Percentiles rank a stretch among this genome's conserved stretches.
These are phyloP conservation scores for Trametes meyenii DNA, from an alignment of 768 basidiomycete genomes.

Conservation along the genomic window DNA sequence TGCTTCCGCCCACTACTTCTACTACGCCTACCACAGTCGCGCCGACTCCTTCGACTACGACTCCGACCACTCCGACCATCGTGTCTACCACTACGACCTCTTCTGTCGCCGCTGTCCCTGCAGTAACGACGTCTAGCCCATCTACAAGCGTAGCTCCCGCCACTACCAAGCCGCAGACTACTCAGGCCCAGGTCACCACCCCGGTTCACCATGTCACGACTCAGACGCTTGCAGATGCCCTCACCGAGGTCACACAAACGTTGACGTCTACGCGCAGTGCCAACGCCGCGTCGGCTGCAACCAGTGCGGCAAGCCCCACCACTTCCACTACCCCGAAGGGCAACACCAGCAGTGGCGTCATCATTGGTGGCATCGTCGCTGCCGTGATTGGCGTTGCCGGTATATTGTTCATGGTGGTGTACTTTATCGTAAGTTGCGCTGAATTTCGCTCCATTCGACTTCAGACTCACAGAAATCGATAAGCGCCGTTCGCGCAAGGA, in stretches of 20 bases:
- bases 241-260: constrained; percentile 8
- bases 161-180: constrained; percentile 1
- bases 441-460: not conserved
- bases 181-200: not conserved
- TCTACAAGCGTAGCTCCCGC: not conserved
- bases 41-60: not conserved
- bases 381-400: constrained; percentile 38
- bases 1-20: not conserved
- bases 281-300: not conserved
- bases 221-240: not conserved
- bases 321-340: not conserved
- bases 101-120: not conserved
- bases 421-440: constrained; percentile 39
- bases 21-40: not conserved
- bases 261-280: constrained; percentile 5
- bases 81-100: not conserved
- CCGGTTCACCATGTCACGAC: not conserved
- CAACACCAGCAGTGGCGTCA: constrained; percentile 28
- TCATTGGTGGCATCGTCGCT: constrained; percentile 40
- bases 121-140: not conserved
- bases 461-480: not conserved
- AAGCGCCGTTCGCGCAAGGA: constrained; percentile 31
- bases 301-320: constrained; percentile 13
- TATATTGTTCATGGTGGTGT: constrained; percentile 36
- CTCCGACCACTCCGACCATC: not conserved